phyloP scores from a whole-genome alignment of 83 land plant genomes.

The Diphasiastrum complanatum region DNA sequence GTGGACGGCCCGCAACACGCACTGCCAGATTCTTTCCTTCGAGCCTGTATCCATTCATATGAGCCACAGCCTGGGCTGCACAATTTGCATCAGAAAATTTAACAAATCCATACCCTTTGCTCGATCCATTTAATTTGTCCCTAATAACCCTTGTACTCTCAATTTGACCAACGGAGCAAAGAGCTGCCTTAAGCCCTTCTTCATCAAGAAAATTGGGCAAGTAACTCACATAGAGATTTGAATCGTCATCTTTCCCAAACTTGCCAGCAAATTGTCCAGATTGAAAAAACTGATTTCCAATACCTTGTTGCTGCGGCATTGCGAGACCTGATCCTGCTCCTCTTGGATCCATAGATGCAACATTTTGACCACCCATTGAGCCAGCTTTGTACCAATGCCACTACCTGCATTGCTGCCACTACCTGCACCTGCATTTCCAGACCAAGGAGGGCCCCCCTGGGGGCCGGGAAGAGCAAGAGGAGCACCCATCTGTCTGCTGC shows the following conservation, averaged over 20 bases:
- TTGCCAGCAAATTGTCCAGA: slow-evolving; percentile 20
- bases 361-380: background rate
- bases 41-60: slow-evolving; percentile 69
- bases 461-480: too few species aligned
- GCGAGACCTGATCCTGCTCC: background rate
- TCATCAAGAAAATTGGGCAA: slow-evolving; percentile 73
- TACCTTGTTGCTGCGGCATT: slow-evolving; percentile 11
- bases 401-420: background rate
- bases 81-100: slow-evolving; percentile 55
- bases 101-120: slow-evolving; percentile 92
- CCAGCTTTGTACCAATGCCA: too few species aligned
- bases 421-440: too few species aligned
- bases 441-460: too few species aligned
- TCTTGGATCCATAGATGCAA: background rate
- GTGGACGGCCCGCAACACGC: slow-evolving; percentile 82
- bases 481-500: too few species aligned
- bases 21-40: slow-evolving; percentile 78
- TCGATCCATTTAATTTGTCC: slow-evolving; percentile 59
- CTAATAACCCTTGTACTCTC: slow-evolving; percentile 74
- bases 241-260: slow-evolving; percentile 60
- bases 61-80: slow-evolving; percentile 62
- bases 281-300: slow-evolving; percentile 7
- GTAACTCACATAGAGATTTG: slow-evolving; percentile 81
- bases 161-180: slow-evolving; percentile 63
- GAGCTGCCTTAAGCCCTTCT: slow-evolving; percentile 56